These are phyloP conservation scores for Escovopsis sp. DNA, from an alignment of 2,329 filamentous ascomycete genomes.

Conservation along the genomic window DNA sequence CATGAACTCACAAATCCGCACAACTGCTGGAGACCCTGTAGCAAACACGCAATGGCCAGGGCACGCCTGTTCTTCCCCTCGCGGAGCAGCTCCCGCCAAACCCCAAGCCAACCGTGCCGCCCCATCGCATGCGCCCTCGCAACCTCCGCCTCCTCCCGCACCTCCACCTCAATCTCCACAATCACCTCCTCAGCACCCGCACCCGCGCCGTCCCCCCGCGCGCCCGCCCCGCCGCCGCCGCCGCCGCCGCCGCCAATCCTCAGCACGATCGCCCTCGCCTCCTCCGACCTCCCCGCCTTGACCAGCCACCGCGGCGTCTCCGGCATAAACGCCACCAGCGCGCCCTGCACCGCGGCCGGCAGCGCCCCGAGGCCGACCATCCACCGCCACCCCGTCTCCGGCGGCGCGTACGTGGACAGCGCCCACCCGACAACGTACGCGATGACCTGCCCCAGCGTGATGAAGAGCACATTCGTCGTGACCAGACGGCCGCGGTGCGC, in stretches of 20 bases:
- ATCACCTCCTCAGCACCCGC: conserved; percentile 44
- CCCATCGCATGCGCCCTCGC: conserved; percentile 12
- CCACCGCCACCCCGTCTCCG: conserved; percentile 62
- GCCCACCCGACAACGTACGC: conserved; percentile 75
- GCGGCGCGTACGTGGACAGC: conserved; percentile 40
- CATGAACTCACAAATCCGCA: conserved; percentile 67
- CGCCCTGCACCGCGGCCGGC: conserved; percentile 58
- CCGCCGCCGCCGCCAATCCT: conserved; percentile 43
- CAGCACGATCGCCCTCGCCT: conserved; percentile 49
- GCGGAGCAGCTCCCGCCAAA: conserved; percentile 37
- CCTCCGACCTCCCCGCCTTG: conserved; percentile 43
- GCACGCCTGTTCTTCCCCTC: conserved; percentile 56
- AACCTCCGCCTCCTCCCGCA: conserved; percentile 50
- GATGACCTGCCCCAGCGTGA: conserved; percentile 77
- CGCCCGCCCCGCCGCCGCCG: conserved; percentile 44
- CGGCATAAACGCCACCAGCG: conserved; percentile 57
- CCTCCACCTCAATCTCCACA: conserved; percentile 56
- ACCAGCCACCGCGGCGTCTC: conserved; percentile 86
- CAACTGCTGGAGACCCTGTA: conserved; percentile 78
- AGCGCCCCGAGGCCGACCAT: conserved; percentile 76
- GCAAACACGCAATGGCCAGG: conserved; percentile 66
- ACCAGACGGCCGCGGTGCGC: conserved; percentile 64
- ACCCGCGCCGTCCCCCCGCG: conserved; percentile 27
- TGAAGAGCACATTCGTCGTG: conserved; percentile 66
- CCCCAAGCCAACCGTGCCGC: conserved; percentile 24